Conservation (phyloP, 2,329 filamentous ascomycete genomes). For the Fusarium luffae region DNA sequence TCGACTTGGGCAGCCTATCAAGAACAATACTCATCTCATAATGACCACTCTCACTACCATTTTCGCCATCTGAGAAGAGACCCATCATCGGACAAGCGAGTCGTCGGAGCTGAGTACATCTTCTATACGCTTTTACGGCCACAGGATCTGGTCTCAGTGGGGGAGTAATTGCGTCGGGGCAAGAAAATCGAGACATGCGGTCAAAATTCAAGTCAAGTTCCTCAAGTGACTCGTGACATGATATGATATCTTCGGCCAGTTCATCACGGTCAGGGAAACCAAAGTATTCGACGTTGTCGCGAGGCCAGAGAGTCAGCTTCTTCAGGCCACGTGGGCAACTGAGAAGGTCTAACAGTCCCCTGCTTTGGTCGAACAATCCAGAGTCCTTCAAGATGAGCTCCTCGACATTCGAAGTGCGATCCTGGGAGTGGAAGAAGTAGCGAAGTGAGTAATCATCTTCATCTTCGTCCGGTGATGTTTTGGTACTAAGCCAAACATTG, state of each 20-base stretch:
- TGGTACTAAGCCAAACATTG: not conserved
- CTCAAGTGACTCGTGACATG: not conserved
- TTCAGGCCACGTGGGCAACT: not conserved
- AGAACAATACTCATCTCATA: not conserved
- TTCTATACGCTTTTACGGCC: not conserved
- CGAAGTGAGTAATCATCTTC: not conserved
- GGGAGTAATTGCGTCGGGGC: rapidly evolving
- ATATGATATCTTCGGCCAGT: not conserved
- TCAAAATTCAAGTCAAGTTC: not conserved
- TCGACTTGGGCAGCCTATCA: not conserved
- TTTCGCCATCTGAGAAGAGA: not conserved
- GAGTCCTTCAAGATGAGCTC: not conserved
- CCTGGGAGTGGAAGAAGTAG: not conserved
- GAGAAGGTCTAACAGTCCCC: not conserved
- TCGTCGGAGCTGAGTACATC: rapidly evolving
- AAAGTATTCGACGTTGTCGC: rapidly evolving
- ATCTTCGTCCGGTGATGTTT: too few relatives aligned
- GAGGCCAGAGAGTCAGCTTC: not conserved
- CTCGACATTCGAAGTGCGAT: not conserved
- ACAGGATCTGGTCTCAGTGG: not conserved
- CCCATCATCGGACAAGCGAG: not conserved
- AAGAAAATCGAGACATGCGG: rapidly evolving
- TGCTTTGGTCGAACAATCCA: rapidly evolving
- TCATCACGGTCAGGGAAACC: not conserved
- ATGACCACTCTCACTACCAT: not conserved